A percentile compares a stretch with the other conserved stretches of the same genome.
phyloP scores from a whole-genome alignment of 768 basidiomycete genomes.

The Trametes coccinea region DNA sequence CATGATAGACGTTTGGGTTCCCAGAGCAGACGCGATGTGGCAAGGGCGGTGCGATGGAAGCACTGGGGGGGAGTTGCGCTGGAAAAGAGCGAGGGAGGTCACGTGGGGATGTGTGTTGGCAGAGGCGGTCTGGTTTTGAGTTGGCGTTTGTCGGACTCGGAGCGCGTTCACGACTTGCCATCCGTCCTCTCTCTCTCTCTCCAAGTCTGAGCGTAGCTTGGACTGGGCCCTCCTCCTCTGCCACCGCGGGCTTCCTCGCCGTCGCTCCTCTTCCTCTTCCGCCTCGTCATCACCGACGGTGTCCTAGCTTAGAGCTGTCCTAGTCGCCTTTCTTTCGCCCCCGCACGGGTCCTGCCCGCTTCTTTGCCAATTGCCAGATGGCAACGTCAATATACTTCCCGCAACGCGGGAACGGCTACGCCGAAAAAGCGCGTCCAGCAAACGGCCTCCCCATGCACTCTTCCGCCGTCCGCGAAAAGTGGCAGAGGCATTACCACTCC shows the following conservation, averaged over 20 bases:
- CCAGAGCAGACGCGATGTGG: neutral
- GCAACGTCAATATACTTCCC: constrained; percentile 51
- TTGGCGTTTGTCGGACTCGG: neutral
- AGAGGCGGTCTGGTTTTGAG: neutral
- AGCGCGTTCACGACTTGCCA: constrained; percentile 11
- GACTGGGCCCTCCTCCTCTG: neutral
- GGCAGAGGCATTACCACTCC: constrained; percentile 45
- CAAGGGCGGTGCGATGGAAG: neutral
- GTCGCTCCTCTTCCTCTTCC: neutral
- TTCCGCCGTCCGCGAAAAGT: constrained; percentile 67
- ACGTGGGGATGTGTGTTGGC: constrained; percentile 16
- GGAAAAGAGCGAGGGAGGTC: neutral
- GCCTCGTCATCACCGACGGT: constrained; percentile 6
- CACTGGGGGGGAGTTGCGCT: neutral
- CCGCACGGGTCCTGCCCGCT: constrained; percentile 20
- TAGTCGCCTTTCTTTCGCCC: constrained; percentile 25
- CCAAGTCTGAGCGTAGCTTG: too few species aligned
- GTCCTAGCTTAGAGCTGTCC: constrained; percentile 20
- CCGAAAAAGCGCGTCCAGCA: constrained; percentile 43
- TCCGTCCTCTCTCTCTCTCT: too few species aligned
- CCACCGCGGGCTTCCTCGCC: constrained; percentile 5
- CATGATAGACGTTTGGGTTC: constrained; percentile 6
- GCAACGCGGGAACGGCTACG: constrained; percentile 45
- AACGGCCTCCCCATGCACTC: constrained; percentile 51
- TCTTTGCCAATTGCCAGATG: constrained; percentile 33